Conservation (phyloP, 352 stramenopile species). For the Pythium sp. region DNA sequence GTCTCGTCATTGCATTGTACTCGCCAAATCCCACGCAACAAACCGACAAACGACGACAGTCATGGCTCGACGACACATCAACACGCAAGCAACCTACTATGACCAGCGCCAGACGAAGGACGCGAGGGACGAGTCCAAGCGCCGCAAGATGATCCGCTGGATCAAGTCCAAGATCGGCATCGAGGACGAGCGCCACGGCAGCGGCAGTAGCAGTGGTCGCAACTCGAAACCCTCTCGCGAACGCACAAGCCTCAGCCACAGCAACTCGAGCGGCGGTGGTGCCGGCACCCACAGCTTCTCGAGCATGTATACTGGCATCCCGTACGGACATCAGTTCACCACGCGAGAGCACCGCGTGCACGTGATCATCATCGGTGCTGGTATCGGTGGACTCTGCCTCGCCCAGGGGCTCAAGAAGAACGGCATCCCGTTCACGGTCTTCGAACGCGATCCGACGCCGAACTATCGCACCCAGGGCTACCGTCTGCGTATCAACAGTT, state of each 20-base stretch:
- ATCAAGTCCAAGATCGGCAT: slow-evolving; percentile 52
- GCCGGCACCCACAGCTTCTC: neutral
- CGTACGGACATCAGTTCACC: slow-evolving; percentile 12
- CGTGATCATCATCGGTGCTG: slow-evolving; percentile 48
- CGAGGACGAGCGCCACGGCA: slow-evolving; percentile 21
- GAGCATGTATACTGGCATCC: neutral
- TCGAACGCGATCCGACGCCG: slow-evolving; percentile 55
- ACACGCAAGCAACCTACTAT: slow-evolving; percentile 22
- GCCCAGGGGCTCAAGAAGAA: slow-evolving; percentile 56
- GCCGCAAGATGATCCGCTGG: slow-evolving; percentile 58
- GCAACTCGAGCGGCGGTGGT: slow-evolving; percentile 1
- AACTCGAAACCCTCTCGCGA: neutral
- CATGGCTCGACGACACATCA: slow-evolving; percentile 16
- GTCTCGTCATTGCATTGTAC: neutral
- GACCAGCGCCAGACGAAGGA: slow-evolving; percentile 39
- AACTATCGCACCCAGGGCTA: slow-evolving; percentile 68
- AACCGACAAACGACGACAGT: neutral
- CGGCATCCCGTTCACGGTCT: slow-evolving; percentile 66
- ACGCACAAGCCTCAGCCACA: slow-evolving; percentile 7
- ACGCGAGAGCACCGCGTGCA: slow-evolving; percentile 21
- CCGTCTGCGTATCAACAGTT: slow-evolving; percentile 54
- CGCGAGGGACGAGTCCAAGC: slow-evolving; percentile 45
- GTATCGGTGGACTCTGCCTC: slow-evolving; percentile 59
- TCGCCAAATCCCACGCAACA: neutral
- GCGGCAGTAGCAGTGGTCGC: slow-evolving; percentile 19